A percentile compares a stretch with the other conserved stretches of the same genome.
Evolutionary conservation across 2,329 filamentous ascomycete species (phyloP).

Genomic region (Pseudogymnoascus sp.): DNA sequence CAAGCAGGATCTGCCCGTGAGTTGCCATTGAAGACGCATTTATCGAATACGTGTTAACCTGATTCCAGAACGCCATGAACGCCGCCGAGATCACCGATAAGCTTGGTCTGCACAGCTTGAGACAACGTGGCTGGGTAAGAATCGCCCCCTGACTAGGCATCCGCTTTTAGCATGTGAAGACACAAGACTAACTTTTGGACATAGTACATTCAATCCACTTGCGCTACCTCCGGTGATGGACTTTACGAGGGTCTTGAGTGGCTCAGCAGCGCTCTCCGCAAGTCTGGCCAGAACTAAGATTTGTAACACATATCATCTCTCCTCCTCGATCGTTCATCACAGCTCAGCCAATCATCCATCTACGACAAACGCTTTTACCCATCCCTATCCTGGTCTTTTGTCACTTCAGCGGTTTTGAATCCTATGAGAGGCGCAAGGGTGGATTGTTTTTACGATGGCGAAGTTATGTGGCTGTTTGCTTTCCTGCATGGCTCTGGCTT

Average conservation of each 20-base stretch:
- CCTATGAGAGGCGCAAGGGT: conserved; percentile 30
- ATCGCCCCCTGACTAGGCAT: conserved; percentile 32
- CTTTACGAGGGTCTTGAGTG: conserved; percentile 98
- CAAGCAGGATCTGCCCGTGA: conserved; percentile 98
- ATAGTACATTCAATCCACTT: conserved; percentile 98
- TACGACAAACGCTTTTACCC: conserved; percentile 6
- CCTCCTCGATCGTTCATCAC: conserved; percentile 10
- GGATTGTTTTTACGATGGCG: conserved; percentile 28
- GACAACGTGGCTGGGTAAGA: conserved; percentile 93
- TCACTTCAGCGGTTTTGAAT: conserved; percentile 27
- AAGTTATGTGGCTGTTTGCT: conserved; percentile 24
- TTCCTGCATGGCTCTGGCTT: conserved; percentile 19
- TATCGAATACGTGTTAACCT: conserved; percentile 23
- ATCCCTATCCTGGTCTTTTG: conserved; percentile 17
- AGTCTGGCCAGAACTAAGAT: conserved; percentile 57
- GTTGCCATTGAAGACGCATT: conserved; percentile 32
- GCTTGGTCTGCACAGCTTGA: conserved; percentile 97
- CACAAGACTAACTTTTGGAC: conserved; percentile 17
- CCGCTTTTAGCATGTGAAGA: conserved; percentile 1
- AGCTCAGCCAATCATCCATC: not conserved
- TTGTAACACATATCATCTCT: conserved; percentile 12
- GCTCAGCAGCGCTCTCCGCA: conserved; percentile 76
- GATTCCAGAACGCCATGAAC: conserved; percentile 89
- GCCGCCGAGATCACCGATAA: conserved; percentile 99
- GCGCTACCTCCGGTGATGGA: conserved; percentile 97